phyloP scores from a whole-genome alignment of 345 rosid genomes.

The Mangifera indica region DNA sequence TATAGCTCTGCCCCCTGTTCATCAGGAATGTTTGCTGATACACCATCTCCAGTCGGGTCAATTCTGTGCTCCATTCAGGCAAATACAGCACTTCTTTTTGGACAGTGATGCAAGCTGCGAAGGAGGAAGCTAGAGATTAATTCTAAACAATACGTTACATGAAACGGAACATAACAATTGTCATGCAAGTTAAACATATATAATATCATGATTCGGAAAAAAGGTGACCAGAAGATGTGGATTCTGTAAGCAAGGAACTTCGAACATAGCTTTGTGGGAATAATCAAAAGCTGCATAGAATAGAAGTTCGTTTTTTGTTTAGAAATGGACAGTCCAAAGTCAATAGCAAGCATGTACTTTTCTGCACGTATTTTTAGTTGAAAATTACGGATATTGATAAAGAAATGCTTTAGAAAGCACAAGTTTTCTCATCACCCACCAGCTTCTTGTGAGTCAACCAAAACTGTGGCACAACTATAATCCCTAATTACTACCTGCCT shows the following conservation, averaged over 20 bases:
- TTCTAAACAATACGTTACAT: background rate
- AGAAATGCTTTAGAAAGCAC: background rate
- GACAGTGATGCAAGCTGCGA: constrained; percentile 59
- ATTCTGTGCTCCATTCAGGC: background rate
- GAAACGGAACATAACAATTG: background rate
- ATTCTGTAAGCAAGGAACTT: background rate
- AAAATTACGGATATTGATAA: background rate
- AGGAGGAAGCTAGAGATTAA: constrained; percentile 9
- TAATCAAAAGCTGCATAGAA: background rate
- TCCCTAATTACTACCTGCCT: background rate
- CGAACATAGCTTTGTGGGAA: background rate
- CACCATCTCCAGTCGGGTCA: constrained; percentile 2
- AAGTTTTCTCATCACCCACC: background rate
- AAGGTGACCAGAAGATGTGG: background rate
- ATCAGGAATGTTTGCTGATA: background rate
- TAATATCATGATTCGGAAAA: background rate
- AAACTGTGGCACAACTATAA: background rate
- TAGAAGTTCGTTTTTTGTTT: background rate
- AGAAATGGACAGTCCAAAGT: background rate
- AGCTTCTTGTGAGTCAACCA: background rate
- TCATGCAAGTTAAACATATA: background rate
- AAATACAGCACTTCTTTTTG: constrained; percentile 37
- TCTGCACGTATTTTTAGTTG: background rate
- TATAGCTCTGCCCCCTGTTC: constrained; percentile 12
- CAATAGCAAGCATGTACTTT: background rate